These are phyloP conservation scores for Thelephora ganbajun DNA, from an alignment of 768 basidiomycete genomes.

Conservation along the genomic window DNA sequence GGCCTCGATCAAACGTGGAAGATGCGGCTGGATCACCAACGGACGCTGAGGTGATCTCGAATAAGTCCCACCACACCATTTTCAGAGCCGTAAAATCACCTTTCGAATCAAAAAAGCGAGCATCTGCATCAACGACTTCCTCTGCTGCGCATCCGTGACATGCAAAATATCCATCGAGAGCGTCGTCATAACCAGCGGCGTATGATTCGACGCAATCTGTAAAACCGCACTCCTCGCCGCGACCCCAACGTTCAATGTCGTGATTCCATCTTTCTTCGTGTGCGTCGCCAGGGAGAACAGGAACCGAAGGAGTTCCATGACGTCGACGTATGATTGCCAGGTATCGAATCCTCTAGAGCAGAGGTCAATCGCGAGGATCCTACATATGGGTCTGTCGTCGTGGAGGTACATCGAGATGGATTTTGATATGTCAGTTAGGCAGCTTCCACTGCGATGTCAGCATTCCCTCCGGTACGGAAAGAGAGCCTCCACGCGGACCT, in stretches of 20 bases:
- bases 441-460: constrained; percentile 25
- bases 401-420: constrained; percentile 71
- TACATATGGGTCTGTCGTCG: constrained; percentile 51
- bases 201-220: constrained; percentile 71
- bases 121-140: constrained; percentile 84
- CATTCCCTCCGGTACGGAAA: constrained; percentile 2
- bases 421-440: constrained; percentile 72
- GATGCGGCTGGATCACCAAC: constrained; percentile 65
- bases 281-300: constrained; percentile 73
- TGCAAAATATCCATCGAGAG: constrained; percentile 80
- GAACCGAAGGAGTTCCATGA: constrained; percentile 74
- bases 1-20: constrained; percentile 82
- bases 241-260: constrained; percentile 50
- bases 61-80: neutral
- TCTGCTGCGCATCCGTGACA: constrained; percentile 57
- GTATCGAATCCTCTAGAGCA: constrained; percentile 85
- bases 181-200: constrained; percentile 89
- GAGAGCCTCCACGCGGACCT: constrained; percentile 28
- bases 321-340: constrained; percentile 90
- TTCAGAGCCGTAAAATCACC: constrained; percentile 21
- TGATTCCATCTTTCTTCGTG: constrained; percentile 53
- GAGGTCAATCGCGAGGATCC: constrained; percentile 73
- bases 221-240: constrained; percentile 78
- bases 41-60: constrained; percentile 43
- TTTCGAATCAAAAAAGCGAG: constrained; percentile 90